Conservation (phyloP, 768 basidiomycete species). For the Trametes sanguinea region DNA sequence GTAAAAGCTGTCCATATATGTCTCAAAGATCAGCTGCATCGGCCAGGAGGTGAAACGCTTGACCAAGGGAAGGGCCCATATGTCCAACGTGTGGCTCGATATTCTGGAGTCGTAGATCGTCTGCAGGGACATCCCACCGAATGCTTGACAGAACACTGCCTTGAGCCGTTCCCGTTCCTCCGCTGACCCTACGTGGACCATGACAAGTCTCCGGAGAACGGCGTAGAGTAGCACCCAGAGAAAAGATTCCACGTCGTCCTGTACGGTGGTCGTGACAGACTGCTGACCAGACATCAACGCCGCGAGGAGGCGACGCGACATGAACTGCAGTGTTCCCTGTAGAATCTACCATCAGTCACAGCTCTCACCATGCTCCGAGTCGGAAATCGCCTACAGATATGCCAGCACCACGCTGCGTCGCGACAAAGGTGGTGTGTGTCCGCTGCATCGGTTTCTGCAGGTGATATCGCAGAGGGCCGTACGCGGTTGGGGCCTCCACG, state of each 20-base stretch:
- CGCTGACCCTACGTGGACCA: too few species aligned
- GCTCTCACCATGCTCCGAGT: not conserved
- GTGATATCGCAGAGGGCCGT: not conserved
- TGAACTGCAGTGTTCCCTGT: constrained; percentile 31
- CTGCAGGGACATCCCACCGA: not conserved
- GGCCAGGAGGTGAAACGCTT: too few species aligned
- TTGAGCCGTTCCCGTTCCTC: too few species aligned
- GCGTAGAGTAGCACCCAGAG: constrained; percentile 18
- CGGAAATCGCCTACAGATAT: not conserved
- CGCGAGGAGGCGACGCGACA: constrained; percentile 19
- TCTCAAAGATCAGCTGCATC: too few species aligned
- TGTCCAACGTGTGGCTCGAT: too few species aligned
- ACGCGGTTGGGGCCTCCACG: not conserved
- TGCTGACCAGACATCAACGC: not conserved
- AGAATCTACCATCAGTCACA: not conserved
- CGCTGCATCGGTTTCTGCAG: not conserved
- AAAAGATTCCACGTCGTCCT: constrained; percentile 24
- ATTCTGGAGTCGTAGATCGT: too few species aligned
- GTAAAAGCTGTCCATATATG: too few species aligned
- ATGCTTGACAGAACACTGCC: too few species aligned
- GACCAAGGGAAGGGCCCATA: too few species aligned
- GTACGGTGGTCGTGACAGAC: not conserved
- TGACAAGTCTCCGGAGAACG: not conserved
- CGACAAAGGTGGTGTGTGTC: not conserved
- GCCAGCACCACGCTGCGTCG: not conserved